Evolutionary conservation across 2,329 filamentous ascomycete genomes (phyloP), one percentile per base, ranked within the genome.

Genomic region (Talaromyces sp.): DNA sequence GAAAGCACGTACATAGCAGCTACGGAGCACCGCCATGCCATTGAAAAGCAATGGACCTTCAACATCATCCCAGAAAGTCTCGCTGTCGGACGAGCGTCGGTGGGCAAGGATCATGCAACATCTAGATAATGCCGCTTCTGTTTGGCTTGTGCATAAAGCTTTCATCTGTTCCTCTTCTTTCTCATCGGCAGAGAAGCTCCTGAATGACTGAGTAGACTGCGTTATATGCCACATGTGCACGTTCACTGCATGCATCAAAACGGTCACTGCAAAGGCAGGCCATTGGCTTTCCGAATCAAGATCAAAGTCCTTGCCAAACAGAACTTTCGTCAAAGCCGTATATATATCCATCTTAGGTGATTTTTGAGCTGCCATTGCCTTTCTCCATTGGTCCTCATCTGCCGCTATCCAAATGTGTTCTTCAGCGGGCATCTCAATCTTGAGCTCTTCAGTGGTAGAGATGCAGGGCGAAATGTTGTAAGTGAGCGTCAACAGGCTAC

Each of bases 201-300:
- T 60, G 48, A 69, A 66, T 21, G 64, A 63, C 35, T 72, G 66
- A 2, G 67, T 66, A 21, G 66, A 67, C 55, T 74, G 69, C 10
- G 69, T 66, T 4, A 69, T 59, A 57, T 67, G 65, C 66, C 69
- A 73, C 61, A 73, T 68, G 51, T 74, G 67, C 45, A 72, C 66
- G 50, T 69, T 71, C 19, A 73, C 66, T 9, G 70, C 71, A 58
- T 74, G 70, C 63, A 70, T 71, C 22, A 72, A 60, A 13, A 71
- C 65, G 13, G 67, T 67, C 48, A 66, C 66, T 7, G 68, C 67
- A 40, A 72, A 68, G 3, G 66, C 63, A 10, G 68, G 65, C 57
- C 58, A 59, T 37, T 57, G 33, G 53, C 55, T 57, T 57, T 60
- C 43, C 58, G 57, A 17, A 54, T 57, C 50, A 61, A 60, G 36